Percentiles rank a stretch among this genome's conserved stretches.
These are phyloP conservation scores for Mimosa bimucronata DNA, from an alignment of 306 rosid species.

Conservation along the genomic window DNA sequence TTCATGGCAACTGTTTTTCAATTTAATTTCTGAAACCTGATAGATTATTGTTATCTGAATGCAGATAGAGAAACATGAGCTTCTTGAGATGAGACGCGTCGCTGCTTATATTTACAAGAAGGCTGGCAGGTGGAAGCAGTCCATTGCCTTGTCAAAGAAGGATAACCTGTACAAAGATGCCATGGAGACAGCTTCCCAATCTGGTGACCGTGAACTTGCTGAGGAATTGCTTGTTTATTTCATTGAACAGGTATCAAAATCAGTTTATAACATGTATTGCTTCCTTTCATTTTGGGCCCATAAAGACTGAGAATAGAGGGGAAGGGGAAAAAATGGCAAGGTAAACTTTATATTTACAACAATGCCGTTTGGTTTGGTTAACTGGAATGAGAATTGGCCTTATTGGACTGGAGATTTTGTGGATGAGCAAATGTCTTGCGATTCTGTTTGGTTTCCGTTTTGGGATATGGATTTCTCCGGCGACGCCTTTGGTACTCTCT, in stretches of 20 bases:
- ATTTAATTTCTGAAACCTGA: slow-evolving; percentile 35
- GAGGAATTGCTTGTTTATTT: slow-evolving; percentile 95
- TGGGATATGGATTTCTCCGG: slow-evolving; percentile 67
- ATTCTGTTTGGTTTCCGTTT: slow-evolving; percentile 55
- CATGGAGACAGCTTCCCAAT: slow-evolving; percentile 99
- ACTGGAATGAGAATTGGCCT: slow-evolving; percentile 46
- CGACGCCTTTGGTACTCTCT: slow-evolving; percentile 40
- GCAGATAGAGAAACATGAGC: slow-evolving; percentile 98
- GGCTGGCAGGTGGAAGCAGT: slow-evolving; percentile 99
- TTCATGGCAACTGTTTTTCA: slow-evolving; percentile 14
- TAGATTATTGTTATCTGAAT: slow-evolving; percentile 36
- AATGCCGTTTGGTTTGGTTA: slow-evolving; percentile 34
- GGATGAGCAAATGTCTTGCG: slow-evolving; percentile 84
- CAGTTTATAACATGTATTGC: slow-evolving; percentile 14
- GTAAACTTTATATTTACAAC: too few relatives aligned
- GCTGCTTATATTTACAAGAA: slow-evolving; percentile 98
- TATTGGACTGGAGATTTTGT: slow-evolving; percentile 30
- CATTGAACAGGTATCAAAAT: slow-evolving; percentile 78
- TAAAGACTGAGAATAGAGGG: not conserved
- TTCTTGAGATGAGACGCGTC: slow-evolving; percentile 99
- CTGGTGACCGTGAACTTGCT: slow-evolving; percentile 98
- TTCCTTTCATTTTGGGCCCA: not conserved
- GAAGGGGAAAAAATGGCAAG: not conserved
- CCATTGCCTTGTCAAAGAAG: slow-evolving; percentile 96
- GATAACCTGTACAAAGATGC: slow-evolving; percentile 99